phyloP scores from a whole-genome alignment of 148 eudicot genomes.

The Linanthus parryae region DNA sequence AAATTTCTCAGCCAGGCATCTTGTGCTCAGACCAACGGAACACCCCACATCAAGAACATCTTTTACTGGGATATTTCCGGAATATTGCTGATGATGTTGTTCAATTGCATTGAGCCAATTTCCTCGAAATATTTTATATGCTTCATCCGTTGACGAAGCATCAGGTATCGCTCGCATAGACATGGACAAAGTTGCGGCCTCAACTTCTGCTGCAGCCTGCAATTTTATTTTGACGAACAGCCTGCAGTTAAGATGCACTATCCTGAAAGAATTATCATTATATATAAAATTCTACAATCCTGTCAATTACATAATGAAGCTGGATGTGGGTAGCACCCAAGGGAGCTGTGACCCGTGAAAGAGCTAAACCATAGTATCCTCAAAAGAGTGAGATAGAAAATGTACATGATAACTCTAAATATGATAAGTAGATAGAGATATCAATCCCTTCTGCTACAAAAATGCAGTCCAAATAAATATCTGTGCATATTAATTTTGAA shows the following conservation, averaged over 20 bases:
- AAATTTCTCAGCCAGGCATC: slow-evolving; percentile 66
- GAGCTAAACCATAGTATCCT: no score
- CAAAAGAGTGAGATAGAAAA: no score
- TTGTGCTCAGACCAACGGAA: slow-evolving; percentile 88
- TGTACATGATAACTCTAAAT: no score
- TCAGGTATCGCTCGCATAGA: slow-evolving; percentile 71
- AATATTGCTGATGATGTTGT: slow-evolving; percentile 60
- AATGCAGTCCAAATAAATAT: not conserved
- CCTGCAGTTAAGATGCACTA: slow-evolving; percentile 9
- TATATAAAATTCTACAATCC: no score
- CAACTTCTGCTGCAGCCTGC: slow-evolving; percentile 99
- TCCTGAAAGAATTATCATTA: slow-evolving; percentile 4
- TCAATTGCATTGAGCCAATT: slow-evolving; percentile 86
- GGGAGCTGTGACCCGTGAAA: no score
- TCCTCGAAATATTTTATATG: slow-evolving; percentile 81
- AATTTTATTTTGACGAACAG: no score
- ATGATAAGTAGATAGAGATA: no score
- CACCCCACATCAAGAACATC: slow-evolving; percentile 91
- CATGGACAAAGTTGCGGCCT: slow-evolving; percentile 90
- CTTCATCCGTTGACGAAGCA: slow-evolving; percentile 81
- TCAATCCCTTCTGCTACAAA: no score
- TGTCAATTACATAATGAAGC: no score
- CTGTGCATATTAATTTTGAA: not conserved
- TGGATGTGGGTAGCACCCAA: no score
- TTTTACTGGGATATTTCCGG: slow-evolving; percentile 29